Base-by-base conservation (phyloP, 2,329 filamentous ascomycete genomes). In the Aureobasidium sp. region DNA sequence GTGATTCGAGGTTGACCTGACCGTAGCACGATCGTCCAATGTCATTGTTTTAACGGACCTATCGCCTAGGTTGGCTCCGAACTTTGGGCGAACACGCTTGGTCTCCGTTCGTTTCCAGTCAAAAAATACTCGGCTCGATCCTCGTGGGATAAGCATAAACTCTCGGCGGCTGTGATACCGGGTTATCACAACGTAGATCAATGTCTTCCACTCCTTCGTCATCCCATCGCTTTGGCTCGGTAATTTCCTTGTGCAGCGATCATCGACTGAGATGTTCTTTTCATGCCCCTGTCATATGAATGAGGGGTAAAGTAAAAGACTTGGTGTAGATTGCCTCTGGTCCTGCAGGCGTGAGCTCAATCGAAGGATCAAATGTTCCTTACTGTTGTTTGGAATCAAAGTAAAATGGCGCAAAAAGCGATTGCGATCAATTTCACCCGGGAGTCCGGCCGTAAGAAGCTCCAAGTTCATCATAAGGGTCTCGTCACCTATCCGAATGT, bases 71-170 rank as follows among this genome's bases (percentile, higher is more conserved):
- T 37, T 55, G 36, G 3, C 37, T 42, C 37, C 37, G 37, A n/a
- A 53, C 9, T 44, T 17, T 55, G 51, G 51, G 51, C 42, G 51
- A 55, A 55, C 51, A 42, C 37, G 51, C 37, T 42, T 42, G 51
- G 37, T 42, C 51, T 41, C 51, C 27, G 51, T 41, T 55, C 51
- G 37, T n/a, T 55, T 42, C 37, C 51, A 55, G 20, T 4, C 22
- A 5, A 39, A 6, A 42, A 31, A 29, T 42, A 37, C 20, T 31
- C 51, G 51, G 51, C 37, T 42, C 37, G 36, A 42, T 55, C 51
- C 8, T 55, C 25, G 37, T 55, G 25, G 51, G 20, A 55, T 42
- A 55, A 55, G 51, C 51, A 20, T 55, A 55, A 55, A 20, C 36
- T 36, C 22, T 17, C 34, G 22, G 14, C 36, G 22, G 51, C 9